phyloP scores from a whole-genome alignment of 140 eudicot species.

The Cichorium intybus region DNA sequence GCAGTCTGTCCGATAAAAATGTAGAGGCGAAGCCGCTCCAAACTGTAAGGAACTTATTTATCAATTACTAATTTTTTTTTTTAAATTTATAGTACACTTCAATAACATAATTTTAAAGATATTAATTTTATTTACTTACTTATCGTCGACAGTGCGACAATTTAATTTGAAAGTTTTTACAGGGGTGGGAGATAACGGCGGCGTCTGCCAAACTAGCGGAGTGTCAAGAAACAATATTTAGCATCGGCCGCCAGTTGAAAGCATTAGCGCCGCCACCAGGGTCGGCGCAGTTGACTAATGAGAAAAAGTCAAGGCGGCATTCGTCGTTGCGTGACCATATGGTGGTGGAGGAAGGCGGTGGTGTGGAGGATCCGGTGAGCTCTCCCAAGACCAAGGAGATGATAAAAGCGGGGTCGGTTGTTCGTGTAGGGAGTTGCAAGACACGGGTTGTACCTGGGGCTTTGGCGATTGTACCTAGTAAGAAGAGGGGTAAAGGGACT shows the following conservation, averaged over 20 bases:
- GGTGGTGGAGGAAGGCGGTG: slow-evolving; percentile 53
- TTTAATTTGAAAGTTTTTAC: slow-evolving; percentile 20
- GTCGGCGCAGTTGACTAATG: slow-evolving; percentile 19
- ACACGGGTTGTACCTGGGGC: slow-evolving; percentile 40
- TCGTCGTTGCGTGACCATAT: slow-evolving; percentile 72
- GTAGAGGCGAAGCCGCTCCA: slow-evolving; percentile 39
- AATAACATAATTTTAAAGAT: too few relatives aligned
- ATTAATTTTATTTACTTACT: too few relatives aligned
- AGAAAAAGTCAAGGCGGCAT: slow-evolving; percentile 35
- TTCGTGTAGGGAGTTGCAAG: slow-evolving; percentile 33
- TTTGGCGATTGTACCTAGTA: slow-evolving; percentile 58
- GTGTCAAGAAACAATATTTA: slow-evolving; percentile 73
- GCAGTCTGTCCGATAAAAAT: slow-evolving; percentile 51
- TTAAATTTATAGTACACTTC: not conserved
- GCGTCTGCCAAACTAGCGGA: slow-evolving; percentile 71
- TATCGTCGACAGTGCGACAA: too few relatives aligned
- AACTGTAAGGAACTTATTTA: slow-evolving; percentile 46
- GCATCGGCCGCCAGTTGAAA: slow-evolving; percentile 75
- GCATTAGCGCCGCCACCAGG: slow-evolving; percentile 50
- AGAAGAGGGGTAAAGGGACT: slow-evolving; percentile 51
- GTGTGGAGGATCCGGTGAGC: slow-evolving; percentile 25
- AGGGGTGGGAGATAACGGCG: slow-evolving; percentile 73
- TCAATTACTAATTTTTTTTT: not conserved
- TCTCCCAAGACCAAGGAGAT: slow-evolving; percentile 53
- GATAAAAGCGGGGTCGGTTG: slow-evolving; percentile 23